Evolutionary conservation across 441 rosid genomes (phyloP).

Genomic region (Populus hybrid): DNA sequence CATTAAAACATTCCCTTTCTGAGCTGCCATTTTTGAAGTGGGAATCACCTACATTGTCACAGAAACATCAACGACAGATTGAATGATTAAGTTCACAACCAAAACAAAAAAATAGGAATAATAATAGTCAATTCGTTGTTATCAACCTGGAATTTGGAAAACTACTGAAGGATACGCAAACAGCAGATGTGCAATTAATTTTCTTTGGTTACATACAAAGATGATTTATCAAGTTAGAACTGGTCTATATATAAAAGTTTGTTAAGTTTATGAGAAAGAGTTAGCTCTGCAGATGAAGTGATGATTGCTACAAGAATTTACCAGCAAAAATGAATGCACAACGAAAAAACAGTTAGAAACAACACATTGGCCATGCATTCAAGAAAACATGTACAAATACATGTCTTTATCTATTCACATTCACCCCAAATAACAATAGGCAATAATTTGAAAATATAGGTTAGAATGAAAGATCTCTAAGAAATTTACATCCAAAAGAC

Average conservation of each 20-base stretch:
- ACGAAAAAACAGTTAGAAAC: slow-evolving; percentile 11
- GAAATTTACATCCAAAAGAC: neutral
- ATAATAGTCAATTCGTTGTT: neutral
- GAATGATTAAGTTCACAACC: slow-evolving; percentile 16
- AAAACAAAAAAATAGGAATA: neutral
- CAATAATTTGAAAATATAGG: neutral
- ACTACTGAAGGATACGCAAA: neutral
- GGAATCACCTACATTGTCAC: slow-evolving; percentile 36
- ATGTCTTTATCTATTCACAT: neutral
- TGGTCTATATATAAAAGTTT: neutral
- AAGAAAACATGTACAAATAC: neutral
- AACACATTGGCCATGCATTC: slow-evolving; percentile 7
- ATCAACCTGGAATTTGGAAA: neutral
- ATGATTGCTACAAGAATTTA: neutral
- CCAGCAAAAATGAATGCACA: slow-evolving; percentile 13
- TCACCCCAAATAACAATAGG: neutral
- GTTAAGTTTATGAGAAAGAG: neutral
- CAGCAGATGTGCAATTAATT: neutral
- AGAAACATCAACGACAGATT: slow-evolving; percentile 22
- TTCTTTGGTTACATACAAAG: neutral
- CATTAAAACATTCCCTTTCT: slow-evolving; percentile 32
- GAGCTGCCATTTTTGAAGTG: slow-evolving; percentile 32
- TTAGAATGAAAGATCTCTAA: neutral
- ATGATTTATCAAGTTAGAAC: slow-evolving; percentile 5
- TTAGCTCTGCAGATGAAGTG: neutral